Conservation (phyloP, 805 yeast species). For the Saccharomycopsis sp. region DNA sequence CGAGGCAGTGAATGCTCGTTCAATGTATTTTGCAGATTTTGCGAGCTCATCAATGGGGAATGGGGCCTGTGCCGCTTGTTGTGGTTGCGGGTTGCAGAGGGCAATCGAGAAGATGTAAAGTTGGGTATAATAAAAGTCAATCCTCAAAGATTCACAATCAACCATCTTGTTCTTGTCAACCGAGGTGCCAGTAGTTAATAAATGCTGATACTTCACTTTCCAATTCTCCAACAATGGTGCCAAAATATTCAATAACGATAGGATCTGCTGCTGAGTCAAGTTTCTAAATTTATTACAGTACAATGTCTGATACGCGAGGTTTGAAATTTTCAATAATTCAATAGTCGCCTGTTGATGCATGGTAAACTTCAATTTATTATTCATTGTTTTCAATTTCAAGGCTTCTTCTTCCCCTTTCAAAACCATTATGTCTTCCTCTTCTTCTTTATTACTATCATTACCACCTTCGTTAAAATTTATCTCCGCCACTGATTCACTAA, state of each 20-base stretch:
- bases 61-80: constrained; percentile 8
- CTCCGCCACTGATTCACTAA: constrained; percentile 65
- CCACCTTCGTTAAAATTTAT: constrained; percentile 46
- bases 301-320: constrained; percentile 76
- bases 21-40: constrained; percentile 69
- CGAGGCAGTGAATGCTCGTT: constrained; percentile 77
- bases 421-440: constrained; percentile 23
- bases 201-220: constrained; percentile 55
- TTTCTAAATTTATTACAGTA: constrained; percentile 49
- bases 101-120: constrained; percentile 82
- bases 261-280: constrained; percentile 53
- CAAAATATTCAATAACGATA: constrained; percentile 64
- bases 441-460: constrained; percentile 23
- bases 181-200: constrained; percentile 45
- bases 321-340: constrained; percentile 69
- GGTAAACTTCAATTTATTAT: constrained; percentile 42
- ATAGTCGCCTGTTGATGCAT: constrained; percentile 65
- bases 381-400: constrained; percentile 18
- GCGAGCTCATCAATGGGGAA: constrained; percentile 64
- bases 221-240: constrained; percentile 75
- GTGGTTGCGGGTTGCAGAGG: constrained; percentile 38
- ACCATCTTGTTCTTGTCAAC: constrained; percentile 34
- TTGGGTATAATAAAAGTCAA: constrained; percentile 81
- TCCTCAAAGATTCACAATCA: constrained; percentile 63
- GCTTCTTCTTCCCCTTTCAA: constrained; percentile 29